These are phyloP conservation scores for Amanita molliuscula DNA, from an alignment of 768 basidiomycete species.

Conservation along the genomic window DNA sequence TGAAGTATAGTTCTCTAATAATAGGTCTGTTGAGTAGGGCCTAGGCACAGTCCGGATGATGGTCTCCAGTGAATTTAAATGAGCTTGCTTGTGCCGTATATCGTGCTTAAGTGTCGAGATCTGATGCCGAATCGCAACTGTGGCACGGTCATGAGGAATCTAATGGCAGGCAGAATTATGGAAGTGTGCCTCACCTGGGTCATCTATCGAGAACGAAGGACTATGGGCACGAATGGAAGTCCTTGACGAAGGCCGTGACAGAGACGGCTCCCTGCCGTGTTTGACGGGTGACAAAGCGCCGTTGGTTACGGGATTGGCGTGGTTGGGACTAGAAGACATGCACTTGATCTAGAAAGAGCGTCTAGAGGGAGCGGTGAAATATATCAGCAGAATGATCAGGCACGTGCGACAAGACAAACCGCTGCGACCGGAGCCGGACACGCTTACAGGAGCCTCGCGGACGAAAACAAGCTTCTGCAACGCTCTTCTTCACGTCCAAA, in stretches of 20 bases:
- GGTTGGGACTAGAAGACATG: constrained; percentile 24
- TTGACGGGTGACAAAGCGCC: constrained; percentile 21
- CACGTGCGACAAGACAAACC: background rate
- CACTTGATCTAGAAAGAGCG: constrained; percentile 11
- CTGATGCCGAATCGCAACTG: constrained; percentile 69
- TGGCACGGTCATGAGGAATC: constrained; percentile 12
- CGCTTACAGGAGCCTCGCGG: background rate
- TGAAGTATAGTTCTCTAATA: constrained; percentile 10
- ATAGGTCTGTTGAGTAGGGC: constrained; percentile 34
- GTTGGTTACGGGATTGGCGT: constrained; percentile 6
- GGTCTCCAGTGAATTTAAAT: constrained; percentile 60
- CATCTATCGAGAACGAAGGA: constrained; percentile 47
- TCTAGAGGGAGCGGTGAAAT: background rate
- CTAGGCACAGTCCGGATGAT: constrained; percentile 59
- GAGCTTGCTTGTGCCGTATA: constrained; percentile 79
- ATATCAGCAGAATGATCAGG: constrained; percentile 1
- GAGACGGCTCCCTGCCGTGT: constrained; percentile 22
- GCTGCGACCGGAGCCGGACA: background rate
- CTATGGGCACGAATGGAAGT: constrained; percentile 39
- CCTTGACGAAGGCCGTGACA: constrained; percentile 34
- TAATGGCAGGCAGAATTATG: constrained; percentile 4
- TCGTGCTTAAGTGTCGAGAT: constrained; percentile 75
- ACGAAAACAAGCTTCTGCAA: background rate
- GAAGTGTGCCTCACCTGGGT: constrained; percentile 44
- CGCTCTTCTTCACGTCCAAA: constrained; percentile 2